phyloP scores from a whole-genome alignment of 768 basidiomycete genomes.

The Boletellus ananiceps region DNA sequence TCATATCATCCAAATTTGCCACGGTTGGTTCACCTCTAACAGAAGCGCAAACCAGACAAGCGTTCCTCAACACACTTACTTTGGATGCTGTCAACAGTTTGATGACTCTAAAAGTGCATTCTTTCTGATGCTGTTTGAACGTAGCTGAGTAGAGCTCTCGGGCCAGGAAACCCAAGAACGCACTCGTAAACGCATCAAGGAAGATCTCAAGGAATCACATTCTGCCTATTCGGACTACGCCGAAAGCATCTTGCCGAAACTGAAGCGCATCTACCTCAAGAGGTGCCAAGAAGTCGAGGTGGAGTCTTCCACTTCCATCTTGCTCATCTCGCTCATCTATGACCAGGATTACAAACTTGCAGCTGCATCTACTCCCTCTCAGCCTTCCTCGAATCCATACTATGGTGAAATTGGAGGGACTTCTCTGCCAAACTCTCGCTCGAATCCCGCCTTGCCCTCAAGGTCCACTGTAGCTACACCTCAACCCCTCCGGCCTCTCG shows the following conservation, averaged over 20 bases:
- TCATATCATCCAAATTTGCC: background rate
- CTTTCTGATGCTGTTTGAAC: background rate
- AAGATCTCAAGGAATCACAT: constrained; percentile 81
- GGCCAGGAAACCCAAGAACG: constrained; percentile 83
- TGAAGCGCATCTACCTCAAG: constrained; percentile 75
- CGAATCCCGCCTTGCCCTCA: constrained; percentile 42
- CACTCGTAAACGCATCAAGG: constrained; percentile 87
- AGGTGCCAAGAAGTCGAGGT: constrained; percentile 90
- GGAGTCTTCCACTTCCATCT: constrained; percentile 12
- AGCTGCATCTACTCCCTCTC: constrained; percentile 34
- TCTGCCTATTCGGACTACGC: constrained; percentile 76
- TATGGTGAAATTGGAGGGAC: constrained; percentile 29
- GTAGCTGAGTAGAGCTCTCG: background rate
- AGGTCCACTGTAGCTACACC: constrained; percentile 62
- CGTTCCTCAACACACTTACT: constrained; percentile 67
- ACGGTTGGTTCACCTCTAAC: constrained; percentile 11
- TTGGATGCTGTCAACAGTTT: constrained; percentile 73
- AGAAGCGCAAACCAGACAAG: constrained; percentile 82
- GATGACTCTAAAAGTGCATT: constrained; percentile 55
- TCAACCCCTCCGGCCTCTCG: constrained; percentile 70
- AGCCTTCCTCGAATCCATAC: constrained; percentile 25
- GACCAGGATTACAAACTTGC: constrained; percentile 60
- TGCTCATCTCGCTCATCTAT: constrained; percentile 7
- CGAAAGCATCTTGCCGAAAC: constrained; percentile 71
- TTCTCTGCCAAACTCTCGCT: constrained; percentile 38